A percentile compares a stretch with the other conserved stretches of the same genome.
Conservation (phyloP, 805 yeast genomes). For the Saturnispora diversa region DNA sequence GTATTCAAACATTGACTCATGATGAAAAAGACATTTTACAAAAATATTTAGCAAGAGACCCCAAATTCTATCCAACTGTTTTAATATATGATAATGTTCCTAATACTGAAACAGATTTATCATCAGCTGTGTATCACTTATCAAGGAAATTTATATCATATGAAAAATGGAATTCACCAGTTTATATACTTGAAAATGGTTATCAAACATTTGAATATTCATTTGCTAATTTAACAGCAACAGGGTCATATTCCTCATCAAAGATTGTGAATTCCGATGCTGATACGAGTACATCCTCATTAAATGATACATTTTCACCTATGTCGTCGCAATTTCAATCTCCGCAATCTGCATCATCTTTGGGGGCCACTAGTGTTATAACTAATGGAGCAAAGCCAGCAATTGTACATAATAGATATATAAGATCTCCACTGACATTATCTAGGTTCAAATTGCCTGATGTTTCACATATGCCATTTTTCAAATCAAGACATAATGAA, state of each 20-base stretch:
- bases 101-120: slow-evolving; percentile 25
- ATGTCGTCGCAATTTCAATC: slow-evolving; percentile 14
- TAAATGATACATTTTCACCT: slow-evolving; percentile 17
- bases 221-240: neutral
- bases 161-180: slow-evolving; percentile 32
- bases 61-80: slow-evolving; percentile 33
- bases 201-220: slow-evolving; percentile 30
- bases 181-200: slow-evolving; percentile 37
- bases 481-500: slow-evolving; percentile 46
- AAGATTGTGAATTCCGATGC: neutral
- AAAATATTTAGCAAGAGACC: slow-evolving; percentile 27
- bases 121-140: slow-evolving; percentile 38
- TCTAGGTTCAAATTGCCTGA: slow-evolving; percentile 51
- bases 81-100: slow-evolving; percentile 45
- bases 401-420: slow-evolving; percentile 1
- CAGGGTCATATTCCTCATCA: neutral
- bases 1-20: slow-evolving; percentile 51
- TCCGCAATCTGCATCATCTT: slow-evolving; percentile 19
- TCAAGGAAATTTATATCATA: slow-evolving; percentile 40
- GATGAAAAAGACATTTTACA: slow-evolving; percentile 40
- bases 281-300: slow-evolving; percentile 7
- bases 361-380: too few relatives aligned
- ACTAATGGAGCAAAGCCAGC: too few relatives aligned
- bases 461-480: slow-evolving; percentile 33
- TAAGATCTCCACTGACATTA: slow-evolving; percentile 19